Base-by-base conservation (phyloP, 2,329 filamentous ascomycete genomes). In the Cryoendolithus antarcticus region DNA sequence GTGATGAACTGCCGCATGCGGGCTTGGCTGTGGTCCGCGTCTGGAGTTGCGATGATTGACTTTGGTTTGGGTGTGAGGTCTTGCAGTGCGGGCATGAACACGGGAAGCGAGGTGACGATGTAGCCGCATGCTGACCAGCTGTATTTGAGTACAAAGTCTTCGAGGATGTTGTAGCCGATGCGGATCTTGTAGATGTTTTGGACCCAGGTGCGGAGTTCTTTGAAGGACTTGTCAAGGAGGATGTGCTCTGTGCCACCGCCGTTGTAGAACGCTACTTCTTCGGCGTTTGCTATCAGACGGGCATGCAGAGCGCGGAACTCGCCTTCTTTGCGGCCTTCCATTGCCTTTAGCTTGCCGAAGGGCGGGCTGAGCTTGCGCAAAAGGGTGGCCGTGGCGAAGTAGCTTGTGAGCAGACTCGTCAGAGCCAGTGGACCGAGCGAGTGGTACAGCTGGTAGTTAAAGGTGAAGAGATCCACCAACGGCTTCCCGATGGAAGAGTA, bases 1-100 rank as follows among this genome's bases (percentile, higher is more conserved):
- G 91, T 98, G 62, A 98, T 95, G 63, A 98, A 98, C 27, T 93
- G 86, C 65, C 93, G 91, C 85, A 96, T 98, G 31, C 93, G 84
- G 41, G 80, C 78, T 34, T 83, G 56, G 29, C 48, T 51, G 32
- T 41, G 42, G 35, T 19, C 15, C 15, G 15, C 15, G 15, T 19
- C 15, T 19, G 15, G 15, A 19, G 15, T 19, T 19, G 15, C 15
- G 15, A 19, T 19, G 15, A 30, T 33, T 2, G 33, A 31, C 21
- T 21, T 37, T 19, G 39, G 48, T 24, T 49, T 41, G 21, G 71
- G 30, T 9, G 81, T 85, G 28, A 89, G 63, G 24, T 91, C 89
- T 40, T 86, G 88, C 86, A 91, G 94, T 1, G 86, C 84, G 0
- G 91, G 91, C n/a, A 98, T 70, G 64, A 96, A 98, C 35, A 96